Evolutionary conservation across 108 stramenopile species (phyloP), one percentile per base, ranked within the genome.

Genomic region (Skeletonema costatum): DNA sequence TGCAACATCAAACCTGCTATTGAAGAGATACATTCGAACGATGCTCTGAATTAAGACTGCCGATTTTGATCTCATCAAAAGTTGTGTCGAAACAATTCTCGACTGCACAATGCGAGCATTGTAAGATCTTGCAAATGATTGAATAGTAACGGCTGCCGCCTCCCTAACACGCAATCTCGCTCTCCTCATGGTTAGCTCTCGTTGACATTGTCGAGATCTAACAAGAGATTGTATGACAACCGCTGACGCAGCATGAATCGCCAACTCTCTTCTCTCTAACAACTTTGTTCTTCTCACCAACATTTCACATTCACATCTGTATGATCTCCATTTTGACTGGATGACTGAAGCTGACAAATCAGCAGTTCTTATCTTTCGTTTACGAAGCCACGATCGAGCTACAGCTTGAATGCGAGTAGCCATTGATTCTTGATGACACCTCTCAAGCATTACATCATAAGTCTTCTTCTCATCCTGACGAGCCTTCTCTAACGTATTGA

Each of bases 271-370:
- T 65, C 50, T 56, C 19, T 74, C 35, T 31, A 38, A 16, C 19
- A 38, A 16, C 19, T 64, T 48, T 13, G 11, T 11, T 32, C 29
- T 60, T 19, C 60, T 60, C 31, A 0, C 19, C 42, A 75, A 30
- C 19, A 35, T 74, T 33, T 39, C 44, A 30, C 2, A 5, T 59
- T 16, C 2, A 31, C 44, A 42, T 60, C 71, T 71, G 16, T 66
- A 65, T 17, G 32, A 44, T 39, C 74, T 80, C 66, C 76, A 81
- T 11, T 29, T 17, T 17, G 83, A 38, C 56, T 86, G 83, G 51
- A 88, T 86, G 8, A 68, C 38, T 10, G 80, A 75, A 17, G 86
- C 86, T 50, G 81, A 65, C 11, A 12, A 42, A 42, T 42, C 41
- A 42, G 41, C 41, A 42, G 11, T 48, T 29, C 35, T 68, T 58